phyloP scores from a whole-genome alignment of 495 filamentous ascomycete genomes.

The Xylaria castorea region DNA sequence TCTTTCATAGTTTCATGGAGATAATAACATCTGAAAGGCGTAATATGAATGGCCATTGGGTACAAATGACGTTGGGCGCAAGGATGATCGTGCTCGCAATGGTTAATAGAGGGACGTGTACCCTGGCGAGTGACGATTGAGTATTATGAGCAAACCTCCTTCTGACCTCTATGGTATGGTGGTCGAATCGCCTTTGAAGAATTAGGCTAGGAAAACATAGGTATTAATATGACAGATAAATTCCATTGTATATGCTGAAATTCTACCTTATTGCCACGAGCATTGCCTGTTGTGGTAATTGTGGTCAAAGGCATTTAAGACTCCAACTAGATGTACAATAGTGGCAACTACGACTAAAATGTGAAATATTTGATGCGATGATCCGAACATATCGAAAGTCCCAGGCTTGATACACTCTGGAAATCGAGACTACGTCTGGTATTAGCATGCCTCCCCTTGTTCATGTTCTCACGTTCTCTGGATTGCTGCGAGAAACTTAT shows the following conservation, averaged over 20 bases:
- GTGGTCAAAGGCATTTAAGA: slow-evolving; percentile 63
- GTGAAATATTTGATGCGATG: slow-evolving; percentile 71
- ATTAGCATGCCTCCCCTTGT: slow-evolving; percentile 26
- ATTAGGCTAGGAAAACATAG: not conserved
- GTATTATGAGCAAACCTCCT: too few species aligned
- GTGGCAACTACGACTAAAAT: slow-evolving; percentile 67
- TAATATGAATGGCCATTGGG: too few species aligned
- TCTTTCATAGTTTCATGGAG: too few species aligned
- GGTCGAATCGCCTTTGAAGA: not conserved
- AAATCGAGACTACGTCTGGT: slow-evolving; percentile 42
- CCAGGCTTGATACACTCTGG: slow-evolving; percentile 49
- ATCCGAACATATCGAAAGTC: slow-evolving; percentile 66
- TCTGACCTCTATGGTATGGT: not conserved
- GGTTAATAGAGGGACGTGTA: too few species aligned
- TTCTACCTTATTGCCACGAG: not conserved
- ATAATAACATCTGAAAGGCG: too few species aligned
- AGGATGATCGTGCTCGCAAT: too few species aligned
- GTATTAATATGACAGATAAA: not conserved
- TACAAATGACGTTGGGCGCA: too few species aligned
- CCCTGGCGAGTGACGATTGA: too few species aligned
- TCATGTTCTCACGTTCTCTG: not conserved
- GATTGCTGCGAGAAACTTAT: not conserved
- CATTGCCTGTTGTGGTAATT: slow-evolving; percentile 43
- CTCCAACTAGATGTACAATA: slow-evolving; percentile 62
- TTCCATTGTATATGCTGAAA: not conserved